These are phyloP conservation scores for Purshia tridentata DNA, from an alignment of 306 rosid genomes.

Conservation along the genomic window DNA sequence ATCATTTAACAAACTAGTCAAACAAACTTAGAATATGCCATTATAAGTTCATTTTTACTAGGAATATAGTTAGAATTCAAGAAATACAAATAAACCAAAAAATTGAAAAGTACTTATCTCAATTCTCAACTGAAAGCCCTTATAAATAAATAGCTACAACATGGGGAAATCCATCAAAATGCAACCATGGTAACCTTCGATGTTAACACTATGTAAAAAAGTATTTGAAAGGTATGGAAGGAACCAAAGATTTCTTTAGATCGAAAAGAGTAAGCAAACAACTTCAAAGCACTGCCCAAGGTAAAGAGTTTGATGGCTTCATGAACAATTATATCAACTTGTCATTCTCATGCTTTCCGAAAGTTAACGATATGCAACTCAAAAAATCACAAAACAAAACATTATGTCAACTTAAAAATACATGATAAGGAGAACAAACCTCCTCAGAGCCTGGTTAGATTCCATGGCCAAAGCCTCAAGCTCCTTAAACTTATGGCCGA, in stretches of 20 bases:
- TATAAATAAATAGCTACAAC: background rate
- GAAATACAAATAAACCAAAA: background rate
- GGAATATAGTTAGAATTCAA: background rate
- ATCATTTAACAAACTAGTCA: background rate
- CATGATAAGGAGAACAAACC: slow-evolving; percentile 36
- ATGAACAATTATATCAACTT: background rate
- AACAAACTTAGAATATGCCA: background rate
- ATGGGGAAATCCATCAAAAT: background rate
- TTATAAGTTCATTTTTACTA: background rate
- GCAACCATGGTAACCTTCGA: background rate
- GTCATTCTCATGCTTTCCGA: background rate
- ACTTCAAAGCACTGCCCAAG: background rate
- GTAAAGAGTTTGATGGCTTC: background rate
- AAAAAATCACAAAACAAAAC: background rate
- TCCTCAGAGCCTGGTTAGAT: slow-evolving; percentile 68
- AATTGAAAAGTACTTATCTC: background rate
- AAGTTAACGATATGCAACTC: background rate
- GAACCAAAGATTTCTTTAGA: background rate
- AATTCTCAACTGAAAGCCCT: background rate
- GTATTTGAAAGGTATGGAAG: background rate
- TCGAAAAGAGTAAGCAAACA: background rate
- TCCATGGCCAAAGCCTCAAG: slow-evolving; percentile 67
- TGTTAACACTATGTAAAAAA: background rate
- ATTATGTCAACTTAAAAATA: background rate
- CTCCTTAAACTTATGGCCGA: slow-evolving; percentile 61